phyloP scores from a whole-genome alignment of 768 basidiomycete species.

The Tylopilus rubrobrunneus region DNA sequence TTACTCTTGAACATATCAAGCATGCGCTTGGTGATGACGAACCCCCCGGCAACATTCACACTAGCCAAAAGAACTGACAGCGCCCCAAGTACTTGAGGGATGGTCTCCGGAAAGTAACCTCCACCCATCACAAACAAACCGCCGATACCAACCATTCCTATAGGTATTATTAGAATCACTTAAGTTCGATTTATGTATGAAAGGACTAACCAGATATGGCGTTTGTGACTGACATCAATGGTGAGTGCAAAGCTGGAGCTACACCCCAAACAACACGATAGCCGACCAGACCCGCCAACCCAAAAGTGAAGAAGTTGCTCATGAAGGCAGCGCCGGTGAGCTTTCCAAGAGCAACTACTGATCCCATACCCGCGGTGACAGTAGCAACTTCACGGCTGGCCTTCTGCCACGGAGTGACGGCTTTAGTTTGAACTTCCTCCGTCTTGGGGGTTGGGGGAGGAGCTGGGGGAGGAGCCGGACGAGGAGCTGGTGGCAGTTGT shows the following conservation, averaged over 20 bases:
- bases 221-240: slow-evolving; percentile 88
- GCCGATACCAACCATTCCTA: slow-evolving; percentile 75
- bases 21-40: slow-evolving; percentile 89
- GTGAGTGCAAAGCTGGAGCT: slow-evolving; percentile 82
- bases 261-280: slow-evolving; percentile 91
- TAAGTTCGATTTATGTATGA: slow-evolving; percentile 6
- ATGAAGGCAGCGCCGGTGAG: slow-evolving; percentile 79
- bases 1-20: slow-evolving; percentile 88
- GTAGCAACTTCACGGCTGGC: slow-evolving; percentile 68
- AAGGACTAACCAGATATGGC: slow-evolving; percentile 67
- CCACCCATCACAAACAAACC: slow-evolving; percentile 92
- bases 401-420: slow-evolving; percentile 86
- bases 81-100: slow-evolving; percentile 77
- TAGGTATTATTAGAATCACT: not conserved
- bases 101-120: slow-evolving; percentile 74
- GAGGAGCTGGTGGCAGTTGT: slow-evolving; percentile 63
- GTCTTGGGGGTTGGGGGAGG: slow-evolving; percentile 50
- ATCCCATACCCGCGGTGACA: slow-evolving; percentile 74
- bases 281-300: slow-evolving; percentile 80
- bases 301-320: slow-evolving; percentile 87
- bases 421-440: slow-evolving; percentile 41
- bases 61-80: slow-evolving; percentile 83
- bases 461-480: slow-evolving; percentile 60
- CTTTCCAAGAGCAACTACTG: slow-evolving; percentile 70
- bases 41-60: slow-evolving; percentile 85